Conservation (phyloP, 768 basidiomycete species). For the Amanita jacksonii region DNA sequence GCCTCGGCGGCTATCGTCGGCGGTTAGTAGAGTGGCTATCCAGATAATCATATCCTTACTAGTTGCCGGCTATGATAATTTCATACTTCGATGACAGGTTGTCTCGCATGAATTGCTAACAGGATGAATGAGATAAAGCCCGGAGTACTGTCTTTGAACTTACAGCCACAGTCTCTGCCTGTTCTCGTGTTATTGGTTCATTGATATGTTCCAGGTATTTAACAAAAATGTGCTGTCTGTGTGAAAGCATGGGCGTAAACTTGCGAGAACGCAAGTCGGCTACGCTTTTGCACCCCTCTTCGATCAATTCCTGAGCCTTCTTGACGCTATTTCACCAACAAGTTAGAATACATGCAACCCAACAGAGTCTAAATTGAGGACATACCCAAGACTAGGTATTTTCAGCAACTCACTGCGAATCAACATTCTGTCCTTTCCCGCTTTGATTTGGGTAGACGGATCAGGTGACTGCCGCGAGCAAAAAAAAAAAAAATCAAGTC, state of each 20-base stretch:
- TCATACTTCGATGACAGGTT: constrained; percentile 40
- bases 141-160: constrained; percentile 10
- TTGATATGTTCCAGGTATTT: constrained; percentile 32
- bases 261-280: constrained; percentile 30
- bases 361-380: not conserved
- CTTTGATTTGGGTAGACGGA: not conserved
- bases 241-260: constrained; percentile 29
- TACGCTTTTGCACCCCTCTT: constrained; percentile 38
- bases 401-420: constrained; percentile 23
- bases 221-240: constrained; percentile 26
- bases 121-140: not conserved
- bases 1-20: constrained; percentile 39
- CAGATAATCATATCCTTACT: constrained; percentile 34
- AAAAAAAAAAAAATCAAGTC: not conserved
- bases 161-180: constrained; percentile 40
- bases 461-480: not conserved
- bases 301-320: constrained; percentile 35
- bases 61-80: constrained; percentile 40
- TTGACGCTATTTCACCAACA: constrained; percentile 15
- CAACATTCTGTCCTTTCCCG: not conserved
- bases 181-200: constrained; percentile 24
- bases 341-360: not conserved
- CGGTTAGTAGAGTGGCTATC: not conserved
- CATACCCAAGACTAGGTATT: constrained; percentile 42
- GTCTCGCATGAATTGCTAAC: constrained; percentile 41